phyloP scores from a whole-genome alignment of 225 moss, liverwort and hornwort species.

The Sphagnum tenellum region DNA sequence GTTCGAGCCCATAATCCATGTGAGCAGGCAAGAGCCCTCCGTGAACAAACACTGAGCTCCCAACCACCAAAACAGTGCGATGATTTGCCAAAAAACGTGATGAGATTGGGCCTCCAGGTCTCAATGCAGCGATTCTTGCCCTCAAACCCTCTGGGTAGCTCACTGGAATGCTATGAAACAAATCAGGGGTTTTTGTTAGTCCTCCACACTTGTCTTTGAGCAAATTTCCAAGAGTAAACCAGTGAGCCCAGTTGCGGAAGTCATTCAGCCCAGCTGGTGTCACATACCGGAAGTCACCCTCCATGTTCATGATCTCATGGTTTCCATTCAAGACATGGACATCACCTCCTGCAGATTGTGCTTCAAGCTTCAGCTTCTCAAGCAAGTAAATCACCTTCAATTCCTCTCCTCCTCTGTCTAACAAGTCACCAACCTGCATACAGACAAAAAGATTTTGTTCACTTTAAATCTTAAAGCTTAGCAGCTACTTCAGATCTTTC shows the following conservation, averaged over 20 bases:
- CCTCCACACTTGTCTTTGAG: constrained; percentile 34
- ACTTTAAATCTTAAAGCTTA: too few relatives aligned
- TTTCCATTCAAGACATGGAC: constrained; percentile 92
- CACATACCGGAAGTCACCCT: constrained; percentile 71
- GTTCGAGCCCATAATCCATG: constrained; percentile 58
- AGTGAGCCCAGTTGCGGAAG: constrained; percentile 71
- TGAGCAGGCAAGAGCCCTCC: constrained; percentile 69
- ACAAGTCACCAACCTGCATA: constrained; percentile 68
- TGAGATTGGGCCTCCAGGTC: constrained; percentile 73
- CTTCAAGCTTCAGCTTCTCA: constrained; percentile 72
- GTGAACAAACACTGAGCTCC: constrained; percentile 78
- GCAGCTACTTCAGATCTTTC: too few relatives aligned
- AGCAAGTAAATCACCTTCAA: constrained; percentile 73
- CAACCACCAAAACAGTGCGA: constrained; percentile 73
- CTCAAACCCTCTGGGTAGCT: constrained; percentile 49
- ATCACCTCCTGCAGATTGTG: constrained; percentile 61
- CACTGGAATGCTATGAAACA: constrained; percentile 37
- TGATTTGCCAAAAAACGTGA: constrained; percentile 70
- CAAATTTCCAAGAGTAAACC: constrained; percentile 41
- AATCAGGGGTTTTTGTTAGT: constrained; percentile 16
- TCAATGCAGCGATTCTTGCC: constrained; percentile 72
- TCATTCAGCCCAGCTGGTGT: constrained; percentile 48
- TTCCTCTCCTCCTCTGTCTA: constrained; percentile 84
- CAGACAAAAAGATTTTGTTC: too few relatives aligned
- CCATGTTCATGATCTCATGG: constrained; percentile 95